Evolutionary conservation across 495 filamentous ascomycete genomes (phyloP).

Genomic region (Neurospora sp.): DNA sequence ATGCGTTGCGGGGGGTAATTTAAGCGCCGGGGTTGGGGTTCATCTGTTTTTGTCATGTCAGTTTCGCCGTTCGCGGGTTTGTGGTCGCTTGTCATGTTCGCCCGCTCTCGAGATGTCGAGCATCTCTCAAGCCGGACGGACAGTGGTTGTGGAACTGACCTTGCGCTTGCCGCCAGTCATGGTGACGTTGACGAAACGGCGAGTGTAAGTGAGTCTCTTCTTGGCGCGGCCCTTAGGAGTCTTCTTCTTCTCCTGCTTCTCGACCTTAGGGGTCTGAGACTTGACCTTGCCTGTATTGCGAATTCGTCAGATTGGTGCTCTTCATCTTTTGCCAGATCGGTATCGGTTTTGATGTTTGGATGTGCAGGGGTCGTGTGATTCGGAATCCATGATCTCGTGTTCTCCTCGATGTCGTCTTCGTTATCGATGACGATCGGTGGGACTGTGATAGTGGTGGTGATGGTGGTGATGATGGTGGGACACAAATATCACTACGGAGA

Average conservation of each 20-base stretch:
- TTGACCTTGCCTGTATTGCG: conserved; percentile 33
- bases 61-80: background rate
- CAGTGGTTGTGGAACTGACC: conserved; percentile 37
- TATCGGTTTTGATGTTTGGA: background rate
- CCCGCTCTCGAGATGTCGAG: background rate
- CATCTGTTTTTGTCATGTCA: conserved; percentile 23
- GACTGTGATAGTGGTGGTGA: background rate
- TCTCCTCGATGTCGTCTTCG: background rate
- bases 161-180: conserved; percentile 99
- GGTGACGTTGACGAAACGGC: conserved; percentile 98
- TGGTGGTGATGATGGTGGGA: background rate
- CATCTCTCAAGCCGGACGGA: background rate
- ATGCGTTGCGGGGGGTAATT: conserved; percentile 9
- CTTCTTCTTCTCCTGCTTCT: conserved; percentile 87
- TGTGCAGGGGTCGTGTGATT: background rate
- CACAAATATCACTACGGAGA: background rate
- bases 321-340: background rate
- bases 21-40: conserved; percentile 43
- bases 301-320: conserved; percentile 3
- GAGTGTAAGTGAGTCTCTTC: conserved; percentile 95
- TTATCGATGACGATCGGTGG: background rate
- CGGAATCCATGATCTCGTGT: background rate
- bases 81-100: conserved; percentile 34
- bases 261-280: conserved; percentile 55
- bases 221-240: conserved; percentile 94